Percentiles rank a stretch among this genome's conserved stretches.
These are phyloP conservation scores for Papilionanthe hybrid DNA, from an alignment of 116 monocot genomes.

Conservation along the genomic window DNA sequence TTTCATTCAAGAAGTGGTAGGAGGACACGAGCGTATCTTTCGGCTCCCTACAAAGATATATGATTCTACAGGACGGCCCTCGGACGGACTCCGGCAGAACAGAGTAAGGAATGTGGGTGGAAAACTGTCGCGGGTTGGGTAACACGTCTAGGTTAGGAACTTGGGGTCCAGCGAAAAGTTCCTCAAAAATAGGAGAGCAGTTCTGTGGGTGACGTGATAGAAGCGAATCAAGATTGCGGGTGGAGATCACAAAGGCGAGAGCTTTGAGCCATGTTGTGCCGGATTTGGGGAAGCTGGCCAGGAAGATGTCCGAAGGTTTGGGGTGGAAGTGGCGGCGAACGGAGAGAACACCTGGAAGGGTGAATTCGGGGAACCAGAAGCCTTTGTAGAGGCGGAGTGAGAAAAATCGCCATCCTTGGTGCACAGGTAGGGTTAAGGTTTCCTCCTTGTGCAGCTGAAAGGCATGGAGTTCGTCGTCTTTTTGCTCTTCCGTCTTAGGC, in stretches of 20 bases:
- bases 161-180: background rate
- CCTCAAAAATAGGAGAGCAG: slow-evolving; percentile 6
- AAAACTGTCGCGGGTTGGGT: slow-evolving; percentile 18
- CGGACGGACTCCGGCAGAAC: slow-evolving; percentile 28
- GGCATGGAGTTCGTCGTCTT: background rate
- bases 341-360: slow-evolving; percentile 17
- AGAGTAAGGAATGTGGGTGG: slow-evolving; percentile 25
- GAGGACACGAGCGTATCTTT: slow-evolving; percentile 37
- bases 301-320: slow-evolving; percentile 13
- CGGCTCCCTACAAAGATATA: slow-evolving; percentile 35
- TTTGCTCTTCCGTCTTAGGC: background rate
- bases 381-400: slow-evolving; percentile 10
- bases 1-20: slow-evolving; percentile 12
- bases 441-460: background rate
- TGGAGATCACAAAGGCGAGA: slow-evolving; percentile 18
- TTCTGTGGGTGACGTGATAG: slow-evolving; percentile 12
- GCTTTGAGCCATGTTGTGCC: slow-evolving; percentile 45
- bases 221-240: background rate
- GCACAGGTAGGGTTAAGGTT: slow-evolving; percentile 2
- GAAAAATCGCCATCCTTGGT: background rate
- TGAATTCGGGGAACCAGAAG: slow-evolving; percentile 20
- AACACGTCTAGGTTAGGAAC: slow-evolving; percentile 6
- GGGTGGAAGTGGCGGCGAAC: slow-evolving; percentile 4
- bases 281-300: slow-evolving; percentile 25
- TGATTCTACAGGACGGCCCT: slow-evolving; percentile 13